Base-by-base conservation (phyloP, 148 eudicot genomes). In the Simmondsia chinensis region DNA sequence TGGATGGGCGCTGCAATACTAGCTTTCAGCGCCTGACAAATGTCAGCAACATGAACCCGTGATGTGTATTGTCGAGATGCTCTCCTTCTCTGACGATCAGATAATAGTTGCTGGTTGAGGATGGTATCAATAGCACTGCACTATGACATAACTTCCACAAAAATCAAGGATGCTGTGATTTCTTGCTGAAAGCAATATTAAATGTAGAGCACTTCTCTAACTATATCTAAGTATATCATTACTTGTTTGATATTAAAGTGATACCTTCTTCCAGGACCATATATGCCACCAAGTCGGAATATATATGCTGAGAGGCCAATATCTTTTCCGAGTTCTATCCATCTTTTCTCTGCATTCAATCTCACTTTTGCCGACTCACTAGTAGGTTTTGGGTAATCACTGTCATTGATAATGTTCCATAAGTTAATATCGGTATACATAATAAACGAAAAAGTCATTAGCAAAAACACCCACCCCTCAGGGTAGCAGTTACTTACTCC, bases 211-310 rank as follows among this genome's bases (percentile, higher is more conserved):
- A 43, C 16, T 13, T 17, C 29, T n/a, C n/a, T n/a, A n/a, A n/a
- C n/a, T n/a, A n/a, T n/a, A n/a, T n/a, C n/a, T n/a, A n/a, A n/a
- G n/a, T n/a, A n/a, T n/a, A n/a, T n/a, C n/a, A n/a, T n/a, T n/a
- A n/a, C n/a, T n/a, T n/a, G n/a, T n/a, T n/a, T n/a, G n/a, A n/a
- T n/a, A n/a, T n/a, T n/a, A n/a, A 19, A 21, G 39, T 18, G 5
- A 15, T 38, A 61, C 94, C 96, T 88, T 83, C 94, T 80, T 33
- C 94, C 87, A 48, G 94, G 87, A 51, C 97, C 97, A 49, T 88
- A 83, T 51, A 83, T 88, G 20, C 97, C 97, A 49, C 82, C 97
- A 52, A 83, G 94, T 9, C 97, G 83, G 54, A 88, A 61, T 50
- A 80, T 60, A 30, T 66, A 75, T 16, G 81, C 55, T 35, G 87